These are phyloP conservation scores for Lactifluus piperatus DNA, from an alignment of 768 basidiomycete genomes.

Conservation along the genomic window DNA sequence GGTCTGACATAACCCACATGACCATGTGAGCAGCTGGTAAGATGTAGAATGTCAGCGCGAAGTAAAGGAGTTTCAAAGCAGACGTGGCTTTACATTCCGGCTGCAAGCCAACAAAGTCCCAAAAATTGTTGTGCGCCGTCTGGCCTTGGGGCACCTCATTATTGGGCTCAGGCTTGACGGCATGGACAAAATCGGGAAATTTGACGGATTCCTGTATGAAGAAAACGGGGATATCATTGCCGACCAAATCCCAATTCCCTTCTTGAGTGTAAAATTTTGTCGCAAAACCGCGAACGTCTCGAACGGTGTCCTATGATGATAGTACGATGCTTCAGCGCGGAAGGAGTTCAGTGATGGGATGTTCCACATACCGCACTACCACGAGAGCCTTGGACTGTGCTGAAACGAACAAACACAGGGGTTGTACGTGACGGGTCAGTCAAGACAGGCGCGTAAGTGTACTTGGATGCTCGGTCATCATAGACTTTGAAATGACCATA, in stretches of 20 bases:
- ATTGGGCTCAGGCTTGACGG: slow-evolving; percentile 78
- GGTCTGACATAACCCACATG: slow-evolving; percentile 82
- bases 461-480: slow-evolving; percentile 59
- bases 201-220: slow-evolving; percentile 77
- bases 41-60: not conserved
- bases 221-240: slow-evolving; percentile 78
- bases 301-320: slow-evolving; percentile 49
- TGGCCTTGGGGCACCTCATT: slow-evolving; percentile 71
- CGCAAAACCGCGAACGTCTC: slow-evolving; percentile 86
- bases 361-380: slow-evolving; percentile 62
- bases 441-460: slow-evolving; percentile 61
- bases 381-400: slow-evolving; percentile 72
- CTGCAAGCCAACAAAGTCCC: slow-evolving; percentile 72
- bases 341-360: not conserved
- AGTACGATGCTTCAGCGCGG: not conserved
- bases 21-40: slow-evolving; percentile 56
- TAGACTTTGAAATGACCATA: slow-evolving; percentile 78
- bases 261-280: slow-evolving; percentile 75
- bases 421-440: slow-evolving; percentile 67
- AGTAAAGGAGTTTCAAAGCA: not conserved
- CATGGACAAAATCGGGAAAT: slow-evolving; percentile 81
- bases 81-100: slow-evolving; percentile 41
- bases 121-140: slow-evolving; percentile 75
- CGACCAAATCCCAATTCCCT: slow-evolving; percentile 84
- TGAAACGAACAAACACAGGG: slow-evolving; percentile 76